Base-by-base conservation (phyloP, 1,284 basidiomycete species). In the Xerocomus amazonicus region DNA sequence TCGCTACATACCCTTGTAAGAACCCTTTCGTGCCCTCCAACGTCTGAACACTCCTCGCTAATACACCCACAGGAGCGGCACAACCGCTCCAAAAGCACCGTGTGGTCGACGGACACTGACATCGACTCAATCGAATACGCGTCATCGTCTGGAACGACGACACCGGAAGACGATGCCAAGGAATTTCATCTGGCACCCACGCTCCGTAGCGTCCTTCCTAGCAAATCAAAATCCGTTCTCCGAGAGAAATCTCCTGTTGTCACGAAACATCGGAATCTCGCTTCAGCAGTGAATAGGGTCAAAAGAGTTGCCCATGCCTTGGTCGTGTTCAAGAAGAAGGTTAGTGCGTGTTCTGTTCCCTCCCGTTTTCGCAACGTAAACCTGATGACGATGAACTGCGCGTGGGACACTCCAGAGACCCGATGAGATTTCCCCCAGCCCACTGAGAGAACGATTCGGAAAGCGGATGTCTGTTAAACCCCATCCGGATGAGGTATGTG, bases 141-240 rank as follows among this genome's bases (percentile, higher is more conserved):
- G 0, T 66, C 63, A 43, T 66, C 65, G 39, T 63, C 65, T 43
- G 62, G 62, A 23, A 57, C 63, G 58, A 63, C 62, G 31, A 66
- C 62, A 9, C 64, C 66, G 39, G 66, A 68, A 51, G 64, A 68
- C 26, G 66, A 68, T 1, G 44, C 53, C 1, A 31, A 63, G 37
- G 54, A 37, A 9, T 66, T 63, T 37, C 41, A 59, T 39, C 55
- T 67, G 1, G 53, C 57, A 14, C 38, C 40, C 37, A 41, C 50
- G 27, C 35, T 61, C 12, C 45, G 37, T 19, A 32, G n/a, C 9
- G 43, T 42, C 32, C 34, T 59, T 23, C 31, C 32, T 9, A 48
- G 51, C 35, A 59, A 47, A 39, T 16, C 47, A 23, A 52, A 41
- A 43, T 8, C 9, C 10, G 32, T 12, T 13, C 23, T 19, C 3